Evolutionary conservation across 2,329 filamentous ascomycete species (phyloP).

Genomic region (Alternaria brassicicola): DNA sequence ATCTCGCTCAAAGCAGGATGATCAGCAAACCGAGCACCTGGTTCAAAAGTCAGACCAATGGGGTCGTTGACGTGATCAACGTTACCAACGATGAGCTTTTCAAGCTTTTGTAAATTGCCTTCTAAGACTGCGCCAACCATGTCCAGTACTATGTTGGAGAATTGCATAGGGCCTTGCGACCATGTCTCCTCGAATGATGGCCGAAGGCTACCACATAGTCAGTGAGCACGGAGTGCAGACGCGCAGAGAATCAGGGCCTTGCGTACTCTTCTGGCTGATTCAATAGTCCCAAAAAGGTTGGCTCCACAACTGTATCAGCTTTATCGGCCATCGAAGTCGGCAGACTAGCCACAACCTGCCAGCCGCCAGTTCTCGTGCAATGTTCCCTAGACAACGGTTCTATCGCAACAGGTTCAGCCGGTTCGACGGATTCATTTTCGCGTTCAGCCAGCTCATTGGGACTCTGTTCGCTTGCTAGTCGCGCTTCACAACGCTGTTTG

Average conservation of each 20-base stretch:
- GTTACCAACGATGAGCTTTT: conserved; percentile 33
- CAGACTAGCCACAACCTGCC: conserved; percentile 13
- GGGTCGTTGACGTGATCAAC: conserved; percentile 37
- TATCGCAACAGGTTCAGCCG: conserved; percentile 4
- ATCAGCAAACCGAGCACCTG: conserved; percentile 30
- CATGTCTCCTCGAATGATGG: conserved; percentile 19
- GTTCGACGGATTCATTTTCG: conserved; percentile 12
- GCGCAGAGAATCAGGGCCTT: not conserved
- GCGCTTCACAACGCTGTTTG: conserved; percentile 4
- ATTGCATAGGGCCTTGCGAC: conserved; percentile 16
- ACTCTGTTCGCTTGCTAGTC: not conserved
- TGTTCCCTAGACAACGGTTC: not conserved
- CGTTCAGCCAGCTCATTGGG: conserved; percentile 5
- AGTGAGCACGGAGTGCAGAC: not conserved
- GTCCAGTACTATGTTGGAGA: conserved; percentile 28
- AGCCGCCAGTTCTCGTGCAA: conserved; percentile 8
- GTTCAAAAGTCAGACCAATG: conserved; percentile 38
- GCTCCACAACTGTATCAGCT: conserved; percentile 9
- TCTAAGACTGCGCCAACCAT: conserved; percentile 40
- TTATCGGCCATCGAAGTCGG: not conserved
- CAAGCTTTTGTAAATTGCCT: conserved; percentile 31
- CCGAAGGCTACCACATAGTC: conserved; percentile 14
- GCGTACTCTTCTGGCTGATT: conserved; percentile 17
- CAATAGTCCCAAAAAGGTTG: conserved; percentile 17
- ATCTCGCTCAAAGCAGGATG: conserved; percentile 35